These are phyloP conservation scores for Pleurotus giganteus DNA, from an alignment of 768 basidiomycete species.

Conservation along the genomic window DNA sequence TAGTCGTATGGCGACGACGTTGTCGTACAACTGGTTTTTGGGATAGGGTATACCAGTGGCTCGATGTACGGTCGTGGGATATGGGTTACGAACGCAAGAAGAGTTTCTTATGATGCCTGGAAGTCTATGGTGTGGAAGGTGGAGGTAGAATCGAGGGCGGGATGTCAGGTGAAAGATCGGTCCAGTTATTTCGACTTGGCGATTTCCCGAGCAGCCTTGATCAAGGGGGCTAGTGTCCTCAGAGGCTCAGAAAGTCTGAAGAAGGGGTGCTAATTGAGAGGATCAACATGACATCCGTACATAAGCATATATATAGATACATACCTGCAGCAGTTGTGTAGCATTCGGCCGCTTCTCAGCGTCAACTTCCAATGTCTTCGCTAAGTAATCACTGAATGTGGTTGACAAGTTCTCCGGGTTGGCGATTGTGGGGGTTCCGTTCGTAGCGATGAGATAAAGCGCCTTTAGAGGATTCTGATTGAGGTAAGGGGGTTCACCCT, in stretches of 20 bases:
- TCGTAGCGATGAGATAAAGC: constrained; percentile 96
- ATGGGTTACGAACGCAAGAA: background rate
- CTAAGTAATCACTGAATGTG: constrained; percentile 87
- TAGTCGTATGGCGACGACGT: no score
- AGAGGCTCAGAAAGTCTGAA: constrained; percentile 87
- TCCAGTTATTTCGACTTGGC: constrained; percentile 58
- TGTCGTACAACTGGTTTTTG: background rate
- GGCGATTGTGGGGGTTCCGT: constrained; percentile 94
- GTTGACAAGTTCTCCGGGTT: constrained; percentile 76
- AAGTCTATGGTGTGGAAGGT: constrained; percentile 8
- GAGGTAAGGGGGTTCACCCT: constrained; percentile 94
- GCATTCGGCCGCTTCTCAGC: constrained; percentile 92
- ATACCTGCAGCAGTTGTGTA: constrained; percentile 72
- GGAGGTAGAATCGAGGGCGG: background rate
- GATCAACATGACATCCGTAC: constrained; percentile 4
- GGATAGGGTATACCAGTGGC: background rate
- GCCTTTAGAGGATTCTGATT: constrained; percentile 98
- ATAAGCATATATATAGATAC: constrained; percentile 19
- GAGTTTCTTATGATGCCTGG: constrained; percentile 5
- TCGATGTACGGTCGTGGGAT: background rate
- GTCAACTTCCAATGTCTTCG: constrained; percentile 89
- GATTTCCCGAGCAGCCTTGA: constrained; percentile 89
- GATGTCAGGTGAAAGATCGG: background rate
- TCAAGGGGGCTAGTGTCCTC: constrained; percentile 81
- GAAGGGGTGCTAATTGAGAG: constrained; percentile 67